Percentiles rank a stretch among this genome's conserved stretches.
Evolutionary conservation across 2,329 filamentous ascomycete species (phyloP).

Genomic region (Lasiodiplodia gonubiensis): DNA sequence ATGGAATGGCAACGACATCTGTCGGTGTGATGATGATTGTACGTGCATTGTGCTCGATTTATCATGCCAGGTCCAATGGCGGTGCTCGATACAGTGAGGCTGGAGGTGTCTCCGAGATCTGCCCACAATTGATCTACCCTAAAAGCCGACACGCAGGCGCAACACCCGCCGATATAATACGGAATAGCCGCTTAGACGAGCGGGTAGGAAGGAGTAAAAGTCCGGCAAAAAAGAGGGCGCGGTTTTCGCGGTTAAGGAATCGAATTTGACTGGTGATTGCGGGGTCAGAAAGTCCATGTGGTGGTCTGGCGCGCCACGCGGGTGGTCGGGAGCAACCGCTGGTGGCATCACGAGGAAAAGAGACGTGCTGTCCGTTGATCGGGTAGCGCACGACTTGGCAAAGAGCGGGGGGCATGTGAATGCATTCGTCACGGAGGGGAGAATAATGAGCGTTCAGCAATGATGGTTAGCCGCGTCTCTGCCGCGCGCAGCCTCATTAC

Average conservation of each 20-base stretch:
- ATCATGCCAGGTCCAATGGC: background rate
- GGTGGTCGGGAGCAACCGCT: conserved; percentile 19
- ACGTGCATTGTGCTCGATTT: background rate
- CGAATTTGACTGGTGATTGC: background rate
- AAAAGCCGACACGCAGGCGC: background rate
- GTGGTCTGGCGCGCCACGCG: background rate
- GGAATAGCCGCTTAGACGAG: background rate
- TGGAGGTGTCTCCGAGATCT: conserved; percentile 16
- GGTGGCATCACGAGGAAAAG: conserved; percentile 1
- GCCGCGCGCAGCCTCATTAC: conserved; percentile 12
- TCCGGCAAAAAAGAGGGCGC: background rate
- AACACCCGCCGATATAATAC: background rate
- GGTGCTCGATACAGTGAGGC: conserved; percentile 15
- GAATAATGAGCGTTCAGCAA: conserved; percentile 10
- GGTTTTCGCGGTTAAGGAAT: conserved; percentile 3
- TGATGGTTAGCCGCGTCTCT: conserved; percentile 9
- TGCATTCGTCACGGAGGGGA: background rate
- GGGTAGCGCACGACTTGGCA: conserved; percentile 20
- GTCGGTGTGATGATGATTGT: background rate
- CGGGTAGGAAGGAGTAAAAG: background rate
- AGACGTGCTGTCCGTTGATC: conserved; percentile 10
- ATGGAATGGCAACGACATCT: background rate
- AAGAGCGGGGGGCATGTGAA: background rate
- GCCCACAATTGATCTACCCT: conserved; percentile 20
- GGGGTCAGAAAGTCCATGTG: background rate